Percentiles rank a stretch among this genome's conserved stretches.
phyloP scores from a whole-genome alignment of 495 filamentous ascomycete genomes.

The Venustampulla echinocandica region DNA sequence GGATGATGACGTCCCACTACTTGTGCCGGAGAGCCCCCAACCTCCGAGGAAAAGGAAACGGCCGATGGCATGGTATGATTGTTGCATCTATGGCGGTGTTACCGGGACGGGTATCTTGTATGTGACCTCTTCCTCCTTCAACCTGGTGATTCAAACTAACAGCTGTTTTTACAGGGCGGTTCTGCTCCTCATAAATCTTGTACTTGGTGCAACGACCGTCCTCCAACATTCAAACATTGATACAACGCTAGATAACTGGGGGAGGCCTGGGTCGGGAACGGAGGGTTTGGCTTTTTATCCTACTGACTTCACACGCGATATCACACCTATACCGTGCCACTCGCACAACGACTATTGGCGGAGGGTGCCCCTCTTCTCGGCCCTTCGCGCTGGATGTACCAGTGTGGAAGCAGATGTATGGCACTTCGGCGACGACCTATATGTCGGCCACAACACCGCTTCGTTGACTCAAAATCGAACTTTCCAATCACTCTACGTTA shows the following conservation, averaged over 20 bases:
- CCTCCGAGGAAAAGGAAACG: background rate
- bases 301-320: slow-evolving; percentile 62
- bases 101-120: background rate
- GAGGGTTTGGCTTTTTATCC: slow-evolving; percentile 54
- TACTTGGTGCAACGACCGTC: slow-evolving; percentile 40
- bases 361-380: slow-evolving; percentile 57
- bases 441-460: slow-evolving; percentile 49
- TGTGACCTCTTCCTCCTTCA: background rate
- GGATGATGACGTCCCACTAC: too few species aligned
- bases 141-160: background rate
- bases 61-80: background rate
- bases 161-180: slow-evolving; percentile 16
- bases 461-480: slow-evolving; percentile 47
- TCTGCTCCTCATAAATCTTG: slow-evolving; percentile 39
- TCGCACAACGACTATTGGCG: slow-evolving; percentile 95
- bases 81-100: background rate
- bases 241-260: slow-evolving; percentile 43
- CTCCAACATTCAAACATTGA: slow-evolving; percentile 52
- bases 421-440: slow-evolving; percentile 59
- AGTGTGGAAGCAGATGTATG: slow-evolving; percentile 89
- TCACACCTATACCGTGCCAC: slow-evolving; percentile 59
- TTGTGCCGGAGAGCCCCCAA: too few species aligned
- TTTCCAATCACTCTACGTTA: slow-evolving; percentile 53
- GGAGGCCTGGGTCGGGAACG: slow-evolving; percentile 37
- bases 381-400: slow-evolving; percentile 54